phyloP scores from a whole-genome alignment of 768 basidiomycete species.

The Mycena latifolia region DNA sequence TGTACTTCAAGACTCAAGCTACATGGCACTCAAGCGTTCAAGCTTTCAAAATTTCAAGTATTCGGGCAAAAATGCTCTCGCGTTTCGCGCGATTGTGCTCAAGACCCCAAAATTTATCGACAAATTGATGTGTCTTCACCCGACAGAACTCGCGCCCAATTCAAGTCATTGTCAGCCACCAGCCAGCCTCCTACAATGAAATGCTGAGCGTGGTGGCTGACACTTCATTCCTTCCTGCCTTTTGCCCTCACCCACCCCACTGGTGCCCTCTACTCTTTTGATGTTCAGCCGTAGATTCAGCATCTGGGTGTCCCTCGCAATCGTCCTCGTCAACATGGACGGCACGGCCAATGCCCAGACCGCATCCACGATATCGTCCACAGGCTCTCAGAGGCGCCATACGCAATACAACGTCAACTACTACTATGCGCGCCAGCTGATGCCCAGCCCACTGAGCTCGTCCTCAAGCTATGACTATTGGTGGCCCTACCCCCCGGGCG shows the following conservation, averaged over 20 bases:
- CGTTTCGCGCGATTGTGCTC: no score
- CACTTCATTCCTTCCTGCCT: neutral
- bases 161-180: neutral
- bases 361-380: constrained; percentile 12
- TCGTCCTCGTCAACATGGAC: constrained; percentile 20
- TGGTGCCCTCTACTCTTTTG: constrained; percentile 6
- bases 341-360: constrained; percentile 7
- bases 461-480: constrained; percentile 49
- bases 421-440: constrained; percentile 35
- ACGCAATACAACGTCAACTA: constrained; percentile 28
- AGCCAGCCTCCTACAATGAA: neutral
- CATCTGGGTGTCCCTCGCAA: constrained; percentile 13
- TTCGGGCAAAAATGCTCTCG: no score
- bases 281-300: constrained; percentile 5
- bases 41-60: no score
- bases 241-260: neutral
- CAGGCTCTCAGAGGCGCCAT: constrained; percentile 10
- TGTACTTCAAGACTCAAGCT: no score
- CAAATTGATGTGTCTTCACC: no score
- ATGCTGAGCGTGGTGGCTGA: neutral
- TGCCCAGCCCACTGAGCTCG: constrained; percentile 12
- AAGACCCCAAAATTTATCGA: no score
- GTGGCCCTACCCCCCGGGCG: constrained; percentile 53
- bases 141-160: neutral
- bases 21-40: no score